Evolutionary conservation across 2,329 filamentous ascomycete genomes (phyloP), one percentile per base, ranked within the genome.

Genomic region (Phyllosticta capitalensis): DNA sequence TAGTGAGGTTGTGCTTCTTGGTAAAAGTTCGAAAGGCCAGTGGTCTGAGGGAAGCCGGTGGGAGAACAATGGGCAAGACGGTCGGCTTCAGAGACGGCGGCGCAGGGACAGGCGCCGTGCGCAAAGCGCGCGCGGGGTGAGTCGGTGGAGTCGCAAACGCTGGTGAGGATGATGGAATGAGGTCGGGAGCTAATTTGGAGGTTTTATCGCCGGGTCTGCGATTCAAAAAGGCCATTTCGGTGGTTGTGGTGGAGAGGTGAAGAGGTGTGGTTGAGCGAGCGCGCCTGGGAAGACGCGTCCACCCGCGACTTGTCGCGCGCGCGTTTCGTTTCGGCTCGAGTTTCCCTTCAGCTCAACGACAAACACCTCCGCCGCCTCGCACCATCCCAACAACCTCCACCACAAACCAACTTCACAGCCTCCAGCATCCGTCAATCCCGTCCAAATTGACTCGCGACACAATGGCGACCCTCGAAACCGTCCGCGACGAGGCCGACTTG

Each of bases 1-100:
- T 83, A 0, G 92, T 97, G 59, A 99, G 79, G 66, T 92, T 95
- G 75, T 99, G 90, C 70, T 97, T 99, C 74, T 96, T 96, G 1
- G 94, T 99, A 65, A 99, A 95, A 0, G 90, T 95, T 53, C 94
- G 85, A 69, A 99, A 97, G 9, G 94, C 95, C 20, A 97, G 80
- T 2, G 94, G 92, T 63, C 95, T 83, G 49, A 99, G 78, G 0
- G 89, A 95, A 9, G 90, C 84, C 0, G 92, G 89, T 3, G 92
- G 92, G 4, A 99, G 85, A 38, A 95, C 80, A 60, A 99, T 94
- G 3, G 94, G 91, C 1, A 99, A 80, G 54, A 97, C 88, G 2
- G 80, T 79, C 12, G 85, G 80, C 64, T 79, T 80, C 58, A 77
- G 74, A 7, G 69, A 71, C 38, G 77, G 75, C 55, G 78, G 76